Evolutionary conservation across 345 rosid species (phyloP), one percentile per base, ranked within the genome.

Genomic region (Citrus medica): DNA sequence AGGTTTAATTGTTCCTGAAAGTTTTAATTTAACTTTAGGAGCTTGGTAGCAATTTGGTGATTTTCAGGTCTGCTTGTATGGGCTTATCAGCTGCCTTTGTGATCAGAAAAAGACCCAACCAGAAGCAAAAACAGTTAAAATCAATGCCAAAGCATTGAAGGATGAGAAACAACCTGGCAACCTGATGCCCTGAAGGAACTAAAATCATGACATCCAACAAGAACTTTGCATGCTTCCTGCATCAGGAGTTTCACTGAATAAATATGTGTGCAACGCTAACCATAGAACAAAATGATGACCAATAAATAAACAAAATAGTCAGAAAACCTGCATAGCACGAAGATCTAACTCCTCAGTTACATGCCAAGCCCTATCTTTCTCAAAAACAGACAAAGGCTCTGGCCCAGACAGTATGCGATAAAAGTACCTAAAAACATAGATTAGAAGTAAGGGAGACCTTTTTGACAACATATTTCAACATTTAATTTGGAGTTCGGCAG

Each of bases 171-270:
- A 82, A 89, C 98, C 96, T 92, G 96, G 83, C 99, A 93, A 85
- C 96, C 92, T 80, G 94, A 37, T 74, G 98, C 97, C 86, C 98
- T 86, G 88, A 95, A 95, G 87, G 99, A 93, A 84, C 97, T 95
- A 83, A 95, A 95, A 86, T 95, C 98, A 79, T 92, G 98, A 76
- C 79, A 77, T 40, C 99, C 99, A 82, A 86, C 85, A 82, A 95
- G 97, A 85, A 91, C 82, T 88, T 83, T 89, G 93, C 99, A 93
- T 64, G 98, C 98, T 84, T 90, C 97, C 99, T 95, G 93, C 80
- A 83, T 46, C 67, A 60, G 78, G 67, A 79, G 17, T 46, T 46
- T 12, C 51, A 13, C 5, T 46, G 17, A 46, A 46, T 46, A 13
- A 46, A 46, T 46, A 46, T 46, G 51, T 46, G 4, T 13, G 51